Base-by-base conservation (phyloP, 2,329 filamentous ascomycete species). In the Hirsutella minnesotensis region DNA sequence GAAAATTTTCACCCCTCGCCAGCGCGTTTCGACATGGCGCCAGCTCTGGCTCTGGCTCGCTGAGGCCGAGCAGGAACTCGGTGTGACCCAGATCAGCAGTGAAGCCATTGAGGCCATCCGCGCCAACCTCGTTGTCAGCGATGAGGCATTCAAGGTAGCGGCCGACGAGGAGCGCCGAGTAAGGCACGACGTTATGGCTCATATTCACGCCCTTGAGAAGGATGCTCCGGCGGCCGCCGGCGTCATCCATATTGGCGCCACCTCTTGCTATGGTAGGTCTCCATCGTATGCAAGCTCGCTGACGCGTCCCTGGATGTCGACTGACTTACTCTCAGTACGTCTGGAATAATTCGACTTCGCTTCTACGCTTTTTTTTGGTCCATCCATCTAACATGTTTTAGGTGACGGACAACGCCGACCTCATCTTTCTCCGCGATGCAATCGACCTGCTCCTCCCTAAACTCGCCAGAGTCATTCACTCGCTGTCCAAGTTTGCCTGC, bases 1-100 rank as follows among this genome's bases (percentile, higher is more conserved):
- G 54, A 72, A 75, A 50, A 77, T 95, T 47, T 95, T 95, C 70
- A 82, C 80, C 52, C 77, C 81, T 46, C 77, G 86, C 36, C 81
- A 78, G 42, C 75, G 87, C 24, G 79, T 81, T 61, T 81, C 77
- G 35, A 87, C 79, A 43, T 94, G 87, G 87, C 79, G 88, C 49
- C 74, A 85, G 59, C 77, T 95, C 16, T 95, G 89, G 89, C 68
- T 90, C 37, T 80, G 74, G 65, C 81, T 95, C 10, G 88, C 88
- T 20, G 82, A 94, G 69, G 72, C 75, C 9, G 83, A 95, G 69
- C 81, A 80, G 60, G 83, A 89, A 61, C 74, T 94, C 2, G 87
- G 87, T 3, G 75, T 94, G 38, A 67, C 75, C 9, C 59, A 65
- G 37, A 89, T 95, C 57, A 79, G 76, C 13, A 62, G 73, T 18